These are phyloP conservation scores for Nymphaea thermarum DNA, from an alignment of 164 flowering plant species.

Conservation along the genomic window DNA sequence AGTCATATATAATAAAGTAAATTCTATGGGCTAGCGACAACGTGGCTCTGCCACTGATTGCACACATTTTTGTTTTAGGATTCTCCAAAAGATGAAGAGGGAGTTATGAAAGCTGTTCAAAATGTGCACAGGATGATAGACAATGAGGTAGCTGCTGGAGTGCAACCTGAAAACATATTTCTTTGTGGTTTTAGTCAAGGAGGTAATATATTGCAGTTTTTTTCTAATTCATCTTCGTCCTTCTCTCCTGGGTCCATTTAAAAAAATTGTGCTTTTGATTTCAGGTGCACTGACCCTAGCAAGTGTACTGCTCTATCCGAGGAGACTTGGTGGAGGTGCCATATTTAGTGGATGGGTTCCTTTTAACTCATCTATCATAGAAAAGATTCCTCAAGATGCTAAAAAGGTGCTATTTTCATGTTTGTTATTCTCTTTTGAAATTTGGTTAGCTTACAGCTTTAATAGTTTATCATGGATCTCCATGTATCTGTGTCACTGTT, in stretches of 20 bases:
- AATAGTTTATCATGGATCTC: neutral
- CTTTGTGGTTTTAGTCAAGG: slow-evolving; percentile 99
- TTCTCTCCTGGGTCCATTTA: neutral
- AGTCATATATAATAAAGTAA: neutral
- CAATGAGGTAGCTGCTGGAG: slow-evolving; percentile 78
- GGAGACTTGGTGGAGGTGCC: slow-evolving; percentile 86
- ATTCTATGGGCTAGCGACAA: neutral
- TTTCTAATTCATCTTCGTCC: neutral
- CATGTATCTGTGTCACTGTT: neutral
- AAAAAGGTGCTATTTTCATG: slow-evolving; percentile 39
- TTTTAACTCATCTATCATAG: slow-evolving; percentile 51
- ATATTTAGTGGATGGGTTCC: slow-evolving; percentile 96
- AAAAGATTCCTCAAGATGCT: slow-evolving; percentile 48
- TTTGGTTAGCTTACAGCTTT: neutral
- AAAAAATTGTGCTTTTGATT: neutral
- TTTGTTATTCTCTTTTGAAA: neutral
- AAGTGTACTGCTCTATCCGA: slow-evolving; percentile 80
- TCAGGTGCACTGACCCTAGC: slow-evolving; percentile 94
- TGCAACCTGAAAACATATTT: slow-evolving; percentile 63
- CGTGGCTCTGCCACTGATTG: too few relatives aligned
- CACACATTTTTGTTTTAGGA: slow-evolving; percentile 25
- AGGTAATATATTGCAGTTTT: slow-evolving; percentile 25
- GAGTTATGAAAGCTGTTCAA: slow-evolving; percentile 69
- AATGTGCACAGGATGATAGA: slow-evolving; percentile 81
- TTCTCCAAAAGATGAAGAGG: slow-evolving; percentile 71